Evolutionary conservation across 208 protist species (phyloP).

Genomic region (Ichthyophonus hoferi): DNA sequence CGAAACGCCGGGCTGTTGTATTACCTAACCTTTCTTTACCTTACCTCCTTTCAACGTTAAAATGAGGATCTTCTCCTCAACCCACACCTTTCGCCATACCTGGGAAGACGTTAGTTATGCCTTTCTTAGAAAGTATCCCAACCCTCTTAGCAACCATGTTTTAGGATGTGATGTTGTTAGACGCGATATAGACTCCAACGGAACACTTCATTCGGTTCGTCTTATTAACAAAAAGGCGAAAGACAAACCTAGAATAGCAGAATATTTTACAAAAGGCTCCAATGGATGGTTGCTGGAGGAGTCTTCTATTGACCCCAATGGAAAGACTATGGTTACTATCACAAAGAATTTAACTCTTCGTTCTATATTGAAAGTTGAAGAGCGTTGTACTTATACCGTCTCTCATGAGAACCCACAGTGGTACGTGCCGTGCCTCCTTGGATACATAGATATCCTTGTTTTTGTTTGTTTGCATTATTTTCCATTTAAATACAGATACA

Average conservation of each 20-base stretch:
- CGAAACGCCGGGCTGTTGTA: no score
- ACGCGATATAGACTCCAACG: background rate
- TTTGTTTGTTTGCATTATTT: background rate
- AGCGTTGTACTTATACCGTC: background rate
- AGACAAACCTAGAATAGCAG: conserved; percentile 6
- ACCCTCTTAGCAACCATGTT: conserved; percentile 19
- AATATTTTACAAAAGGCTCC: background rate
- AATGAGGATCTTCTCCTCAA: background rate
- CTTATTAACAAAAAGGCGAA: conserved; percentile 14
- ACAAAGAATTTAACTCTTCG: conserved; percentile 9
- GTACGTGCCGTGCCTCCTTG: background rate
- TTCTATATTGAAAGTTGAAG: conserved; percentile 19
- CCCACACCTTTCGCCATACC: conserved; percentile 5
- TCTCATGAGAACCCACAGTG: background rate
- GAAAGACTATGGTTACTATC: conserved; percentile 7
- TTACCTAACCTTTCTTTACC: no score
- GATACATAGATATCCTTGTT: background rate
- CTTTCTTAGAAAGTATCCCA: conserved; percentile 27
- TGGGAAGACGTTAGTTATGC: conserved; percentile 28
- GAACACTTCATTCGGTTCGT: background rate
- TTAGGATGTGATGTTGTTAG: conserved; percentile 8
- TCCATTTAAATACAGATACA: no score
- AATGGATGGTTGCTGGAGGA: conserved; percentile 15
- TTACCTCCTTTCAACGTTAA: no score
- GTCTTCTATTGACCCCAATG: conserved; percentile 9